A percentile compares a stretch with the other conserved stretches of the same genome.
These are phyloP conservation scores for Stephanodiscus minutulus DNA, from an alignment of 108 stramenopile species.

Conservation along the genomic window DNA sequence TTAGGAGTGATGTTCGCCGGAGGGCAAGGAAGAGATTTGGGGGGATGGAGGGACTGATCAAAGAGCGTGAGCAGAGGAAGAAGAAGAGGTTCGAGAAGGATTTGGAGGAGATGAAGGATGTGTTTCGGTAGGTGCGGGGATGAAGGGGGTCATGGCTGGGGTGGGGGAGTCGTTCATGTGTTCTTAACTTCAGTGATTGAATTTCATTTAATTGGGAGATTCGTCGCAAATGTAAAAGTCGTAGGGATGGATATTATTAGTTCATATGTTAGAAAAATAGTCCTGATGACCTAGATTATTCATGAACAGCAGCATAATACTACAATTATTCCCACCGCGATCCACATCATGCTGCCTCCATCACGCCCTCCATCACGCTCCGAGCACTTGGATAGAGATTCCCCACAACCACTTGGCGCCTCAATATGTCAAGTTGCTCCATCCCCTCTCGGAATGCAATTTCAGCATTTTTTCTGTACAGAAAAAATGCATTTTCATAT, in stretches of 20 bases:
- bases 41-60: constrained; percentile 65
- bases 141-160: neutral
- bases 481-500: neutral
- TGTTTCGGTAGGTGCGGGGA: constrained; percentile 48
- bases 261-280: too few species aligned
- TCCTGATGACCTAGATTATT: neutral
- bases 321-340: too few species aligned
- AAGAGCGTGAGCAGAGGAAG: constrained; percentile 63
- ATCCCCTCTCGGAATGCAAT: constrained; percentile 64
- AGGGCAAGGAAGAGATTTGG: constrained; percentile 72
- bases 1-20: constrained; percentile 66
- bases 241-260: neutral
- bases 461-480: constrained; percentile 56
- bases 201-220: neutral
- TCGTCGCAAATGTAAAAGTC: too few species aligned
- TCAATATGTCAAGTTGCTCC: constrained; percentile 69
- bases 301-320: neutral
- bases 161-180: constrained; percentile 9
- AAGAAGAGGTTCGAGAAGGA: constrained; percentile 66
- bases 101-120: constrained; percentile 62
- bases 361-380: constrained; percentile 89
- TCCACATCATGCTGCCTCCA: constrained; percentile 1
- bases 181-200: neutral
- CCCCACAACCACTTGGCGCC: constrained; percentile 67
- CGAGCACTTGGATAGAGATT: constrained; percentile 71